Evolutionary conservation across 1,284 basidiomycete genomes (phyloP).

Genomic region (Athelia sp.): DNA sequence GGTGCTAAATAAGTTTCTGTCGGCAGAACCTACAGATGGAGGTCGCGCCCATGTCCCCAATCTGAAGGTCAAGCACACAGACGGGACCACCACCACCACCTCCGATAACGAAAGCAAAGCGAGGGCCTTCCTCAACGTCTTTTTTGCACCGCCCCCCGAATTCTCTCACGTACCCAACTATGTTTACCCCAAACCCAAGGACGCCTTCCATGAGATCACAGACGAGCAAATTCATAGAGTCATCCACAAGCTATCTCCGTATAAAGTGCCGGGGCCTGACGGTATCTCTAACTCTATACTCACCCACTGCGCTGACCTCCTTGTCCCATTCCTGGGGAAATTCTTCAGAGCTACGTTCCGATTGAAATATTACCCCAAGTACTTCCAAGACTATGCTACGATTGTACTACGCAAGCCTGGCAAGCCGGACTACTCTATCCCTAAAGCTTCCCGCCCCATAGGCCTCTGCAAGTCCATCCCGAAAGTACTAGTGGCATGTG

Average conservation of each 20-base stretch:
- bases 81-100: conserved; percentile 1
- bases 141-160: conserved; percentile 12
- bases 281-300: conserved; percentile 27
- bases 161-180: background rate
- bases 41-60: conserved; percentile 20
- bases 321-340: conserved; percentile 14
- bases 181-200: conserved; percentile 17
- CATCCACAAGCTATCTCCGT: conserved; percentile 16
- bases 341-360: conserved; percentile 20
- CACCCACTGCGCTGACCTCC: conserved; percentile 12
- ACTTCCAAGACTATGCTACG: conserved; percentile 12
- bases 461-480: conserved; percentile 19
- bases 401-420: conserved; percentile 25
- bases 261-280: conserved; percentile 26
- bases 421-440: conserved; percentile 18
- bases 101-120: conserved; percentile 35
- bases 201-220: conserved; percentile 8
- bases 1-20: conserved; percentile 20
- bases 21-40: conserved; percentile 17
- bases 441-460: conserved; percentile 26
- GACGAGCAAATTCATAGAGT: conserved; percentile 10
- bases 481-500: conserved; percentile 19
- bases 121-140: conserved; percentile 39
- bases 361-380: conserved; percentile 12
- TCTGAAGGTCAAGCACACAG: conserved; percentile 10